A percentile compares a stretch with the other conserved stretches of the same genome.
Conservation (phyloP, 2,329 filamentous ascomycete species). For the Fusarium bactridioides region DNA sequence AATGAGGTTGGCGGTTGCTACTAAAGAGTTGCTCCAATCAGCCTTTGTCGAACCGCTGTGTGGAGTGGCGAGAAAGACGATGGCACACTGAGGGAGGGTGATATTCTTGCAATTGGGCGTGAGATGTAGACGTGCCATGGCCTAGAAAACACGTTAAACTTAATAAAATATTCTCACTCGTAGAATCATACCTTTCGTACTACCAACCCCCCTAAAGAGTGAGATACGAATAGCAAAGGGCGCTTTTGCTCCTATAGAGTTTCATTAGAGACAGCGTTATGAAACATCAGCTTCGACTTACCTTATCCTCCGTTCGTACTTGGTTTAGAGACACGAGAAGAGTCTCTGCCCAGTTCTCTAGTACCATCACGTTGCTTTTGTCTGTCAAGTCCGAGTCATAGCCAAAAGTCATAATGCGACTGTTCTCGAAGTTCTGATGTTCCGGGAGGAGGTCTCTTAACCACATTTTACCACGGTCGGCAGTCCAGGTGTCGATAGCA, state of each 20-base stretch:
- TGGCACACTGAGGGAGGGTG: rapidly evolving
- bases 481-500: not conserved
- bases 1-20: rapidly evolving
- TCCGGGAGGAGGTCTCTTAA: rapidly evolving
- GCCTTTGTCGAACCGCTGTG: rapidly evolving
- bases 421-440: rapidly evolving
- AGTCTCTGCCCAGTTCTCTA: rapidly evolving
- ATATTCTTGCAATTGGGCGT: rapidly evolving
- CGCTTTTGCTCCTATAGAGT: too few species aligned
- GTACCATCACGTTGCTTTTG: rapidly evolving
- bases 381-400: rapidly evolving
- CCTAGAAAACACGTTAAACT: not conserved
- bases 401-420: not conserved
- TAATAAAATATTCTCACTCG: too few species aligned
- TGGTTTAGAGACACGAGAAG: not conserved
- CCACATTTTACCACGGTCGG: rapidly evolving
- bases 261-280: too few species aligned
- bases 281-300: too few species aligned
- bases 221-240: not conserved
- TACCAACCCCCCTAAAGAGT: not conserved
- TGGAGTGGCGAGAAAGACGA: rapidly evolving
- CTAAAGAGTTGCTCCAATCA: rapidly evolving
- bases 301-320: too few species aligned
- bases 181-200: not conserved
- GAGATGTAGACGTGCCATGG: rapidly evolving